phyloP scores from a whole-genome alignment of 1,284 basidiomycete species.

The Lignosus rhinocerotis region DNA sequence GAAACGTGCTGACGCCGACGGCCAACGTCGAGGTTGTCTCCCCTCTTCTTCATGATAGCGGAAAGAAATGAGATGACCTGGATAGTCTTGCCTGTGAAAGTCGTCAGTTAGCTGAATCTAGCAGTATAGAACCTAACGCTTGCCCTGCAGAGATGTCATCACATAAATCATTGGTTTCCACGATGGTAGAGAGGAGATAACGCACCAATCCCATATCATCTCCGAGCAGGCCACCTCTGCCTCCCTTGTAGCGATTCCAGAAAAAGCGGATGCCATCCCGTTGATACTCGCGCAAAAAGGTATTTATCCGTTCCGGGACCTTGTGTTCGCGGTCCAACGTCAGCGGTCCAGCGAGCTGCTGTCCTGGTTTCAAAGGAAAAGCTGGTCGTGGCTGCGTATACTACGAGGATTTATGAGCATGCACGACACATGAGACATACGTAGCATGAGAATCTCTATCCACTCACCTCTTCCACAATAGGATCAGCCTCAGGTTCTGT shows the following conservation, averaged over 20 bases:
- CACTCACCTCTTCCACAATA: slow-evolving; percentile 7
- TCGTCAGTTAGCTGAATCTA: background rate
- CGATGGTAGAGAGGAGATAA: slow-evolving; percentile 9
- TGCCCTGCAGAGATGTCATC: background rate
- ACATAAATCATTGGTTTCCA: background rate
- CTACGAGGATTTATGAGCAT: background rate
- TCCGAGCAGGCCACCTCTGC: slow-evolving; percentile 73
- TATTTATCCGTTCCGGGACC: slow-evolving; percentile 76
- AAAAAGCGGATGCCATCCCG: slow-evolving; percentile 81
- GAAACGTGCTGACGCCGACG: slow-evolving; percentile 66
- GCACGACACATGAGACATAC: background rate
- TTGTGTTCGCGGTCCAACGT: slow-evolving; percentile 40
- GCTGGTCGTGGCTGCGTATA: slow-evolving; percentile 46
- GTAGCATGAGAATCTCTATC: background rate
- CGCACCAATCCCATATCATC: slow-evolving; percentile 89
- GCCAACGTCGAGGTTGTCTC: slow-evolving; percentile 57
- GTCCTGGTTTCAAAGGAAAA: slow-evolving; percentile 48
- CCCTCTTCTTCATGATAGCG: slow-evolving; percentile 82
- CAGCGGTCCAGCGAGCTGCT: slow-evolving; percentile 37
- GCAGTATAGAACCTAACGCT: background rate
- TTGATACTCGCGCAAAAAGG: slow-evolving; percentile 82
- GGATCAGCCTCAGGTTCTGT: slow-evolving; percentile 22
- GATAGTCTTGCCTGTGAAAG: slow-evolving; percentile 71
- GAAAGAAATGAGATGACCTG: slow-evolving; percentile 86
- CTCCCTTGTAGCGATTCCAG: slow-evolving; percentile 62